Evolutionary conservation across 208 protist genomes (phyloP).

Genomic region (Crithidia acanthocephali): DNA sequence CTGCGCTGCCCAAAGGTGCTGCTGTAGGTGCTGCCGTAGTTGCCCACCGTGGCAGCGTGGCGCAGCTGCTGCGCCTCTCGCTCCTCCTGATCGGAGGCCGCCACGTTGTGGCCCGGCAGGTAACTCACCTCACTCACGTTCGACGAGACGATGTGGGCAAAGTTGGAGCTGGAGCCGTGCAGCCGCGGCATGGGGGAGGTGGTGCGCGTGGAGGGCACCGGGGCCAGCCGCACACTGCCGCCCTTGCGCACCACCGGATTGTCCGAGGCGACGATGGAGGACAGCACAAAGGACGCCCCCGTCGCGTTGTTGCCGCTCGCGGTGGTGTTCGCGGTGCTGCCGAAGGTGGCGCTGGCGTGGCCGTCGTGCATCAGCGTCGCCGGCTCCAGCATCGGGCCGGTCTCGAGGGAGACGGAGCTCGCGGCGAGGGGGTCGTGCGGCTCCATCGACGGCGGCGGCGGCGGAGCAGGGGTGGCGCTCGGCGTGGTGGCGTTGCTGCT

Average conservation of each 20-base stretch:
- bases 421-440: slow-evolving; percentile 1
- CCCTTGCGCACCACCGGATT: slow-evolving; percentile 36
- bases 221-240: slow-evolving; percentile 46
- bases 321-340: not conserved
- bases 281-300: slow-evolving; percentile 40
- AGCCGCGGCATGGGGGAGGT: slow-evolving; percentile 6
- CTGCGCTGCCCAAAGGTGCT: not conserved
- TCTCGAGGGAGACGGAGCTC: slow-evolving; percentile 11
- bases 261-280: slow-evolving; percentile 47
- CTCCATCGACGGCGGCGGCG: not conserved
- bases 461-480: not conserved
- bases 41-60: not conserved
- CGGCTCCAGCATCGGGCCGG: not conserved
- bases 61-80: slow-evolving; percentile 16
- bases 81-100: slow-evolving; percentile 12
- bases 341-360: not conserved
- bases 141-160: not conserved
- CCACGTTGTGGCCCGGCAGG: slow-evolving; percentile 21
- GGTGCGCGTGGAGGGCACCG: slow-evolving; percentile 23
- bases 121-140: slow-evolving; percentile 10
- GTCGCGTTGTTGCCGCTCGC: slow-evolving; percentile 8
- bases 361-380: not conserved
- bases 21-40: slow-evolving; percentile 26
- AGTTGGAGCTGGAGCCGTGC: not conserved
- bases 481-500: not conserved